A percentile compares a stretch with the other conserved stretches of the same genome.
These are phyloP conservation scores for Mucor sp. DNA, from an alignment of 371 early-diverging fungal genomes.

Conservation along the genomic window DNA sequence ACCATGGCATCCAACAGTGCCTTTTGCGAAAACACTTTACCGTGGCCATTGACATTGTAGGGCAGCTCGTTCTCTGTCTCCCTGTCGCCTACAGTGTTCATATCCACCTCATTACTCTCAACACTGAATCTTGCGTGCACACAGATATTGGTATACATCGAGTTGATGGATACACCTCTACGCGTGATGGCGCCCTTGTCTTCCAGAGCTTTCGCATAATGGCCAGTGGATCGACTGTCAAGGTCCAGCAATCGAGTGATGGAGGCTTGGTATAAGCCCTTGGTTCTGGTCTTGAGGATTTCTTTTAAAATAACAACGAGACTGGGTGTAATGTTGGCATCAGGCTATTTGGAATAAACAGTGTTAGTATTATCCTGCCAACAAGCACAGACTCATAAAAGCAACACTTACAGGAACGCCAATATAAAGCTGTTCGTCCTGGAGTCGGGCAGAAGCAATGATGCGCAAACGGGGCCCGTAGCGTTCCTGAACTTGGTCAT, in stretches of 20 bases:
- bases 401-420: constrained; percentile 36
- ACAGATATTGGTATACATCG: constrained; percentile 38
- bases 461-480: constrained; percentile 29
- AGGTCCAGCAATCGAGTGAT: constrained; percentile 28
- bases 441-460: constrained; percentile 26
- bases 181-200: constrained; percentile 40
- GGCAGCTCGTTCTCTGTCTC: constrained; percentile 5
- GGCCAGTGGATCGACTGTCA: constrained; percentile 47
- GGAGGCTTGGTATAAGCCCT: constrained; percentile 36
- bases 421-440: constrained; percentile 33
- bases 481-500: constrained; percentile 19
- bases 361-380: neutral
- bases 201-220: constrained; percentile 39
- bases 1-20: constrained; percentile 15
- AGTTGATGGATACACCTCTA: constrained; percentile 17
- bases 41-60: constrained; percentile 33
- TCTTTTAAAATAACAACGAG: constrained; percentile 19
- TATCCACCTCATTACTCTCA: neutral
- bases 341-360: constrained; percentile 22
- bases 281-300: constrained; percentile 23
- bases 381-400: neutral
- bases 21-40: constrained; percentile 19
- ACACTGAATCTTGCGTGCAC: constrained; percentile 28
- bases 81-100: constrained; percentile 4
- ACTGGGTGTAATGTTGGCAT: constrained; percentile 24